Evolutionary conservation across 768 basidiomycete species (phyloP), one percentile per base, ranked within the genome.

Genomic region (Zangia roseola): DNA sequence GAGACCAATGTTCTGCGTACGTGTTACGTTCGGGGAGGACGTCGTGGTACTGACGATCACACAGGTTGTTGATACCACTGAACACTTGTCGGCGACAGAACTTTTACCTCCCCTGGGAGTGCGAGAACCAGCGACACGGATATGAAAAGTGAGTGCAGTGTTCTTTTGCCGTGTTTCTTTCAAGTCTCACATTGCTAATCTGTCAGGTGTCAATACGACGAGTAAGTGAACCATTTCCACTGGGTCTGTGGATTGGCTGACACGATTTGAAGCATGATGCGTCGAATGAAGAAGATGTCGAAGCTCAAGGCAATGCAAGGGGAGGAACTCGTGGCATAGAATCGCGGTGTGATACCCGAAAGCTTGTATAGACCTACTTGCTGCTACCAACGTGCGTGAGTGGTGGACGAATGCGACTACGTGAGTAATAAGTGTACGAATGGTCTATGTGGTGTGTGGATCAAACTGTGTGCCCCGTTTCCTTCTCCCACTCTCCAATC

Each of bases 1-100:
- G 93, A 66, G 93, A 97, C 70, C 80, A 83, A 55, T 94, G 93
- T 66, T 97, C 93, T 53, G 82, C 91, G 92, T 94, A 67, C 62
- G 93, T 80, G 21, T 37, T 31, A 6, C 13, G 14, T 6, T 16
- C 31, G 31, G 12, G 31, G 16, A 6, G 14, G 31, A 14, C 31
- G 14, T 6, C 31, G 31, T 14, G 14, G 5, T 14, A 16, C 31
- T 31, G 14, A 31, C 10, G 6, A 39, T 45, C 25, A 43, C 14
- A 40, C 31, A 97, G 93, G 46, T 76, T 94, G 23, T 74, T 95
- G 55, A 80, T 97, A 43, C 93, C 93, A 19, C 74, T 97, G 50
- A 95, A 97, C 64, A 72, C 83, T 54, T 97, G 93, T 69, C 82
- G 93, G 58, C 84, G 80, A 68, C 75, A 89, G 62, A 81, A 81